Base-by-base conservation (phyloP, 2,329 filamentous ascomycete species). In the Aspergillus unguis region DNA sequence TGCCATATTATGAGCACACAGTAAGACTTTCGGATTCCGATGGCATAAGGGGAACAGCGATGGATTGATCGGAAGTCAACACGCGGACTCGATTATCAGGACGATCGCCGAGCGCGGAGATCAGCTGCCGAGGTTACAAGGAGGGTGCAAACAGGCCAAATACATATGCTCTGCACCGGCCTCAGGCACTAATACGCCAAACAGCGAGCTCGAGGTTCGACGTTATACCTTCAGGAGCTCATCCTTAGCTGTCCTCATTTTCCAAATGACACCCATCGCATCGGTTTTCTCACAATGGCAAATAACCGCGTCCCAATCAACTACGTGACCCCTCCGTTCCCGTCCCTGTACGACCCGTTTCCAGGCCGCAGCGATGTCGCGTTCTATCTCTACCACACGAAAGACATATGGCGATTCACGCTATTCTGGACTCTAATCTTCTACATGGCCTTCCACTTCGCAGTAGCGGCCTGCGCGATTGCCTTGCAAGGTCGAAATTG, bases 321-420 rank as follows among this genome's bases (percentile, higher is more conserved):
- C 67, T 94, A 95, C 75, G 69, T 71, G 27, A 81, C 82, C 25
- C 90, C 90, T 23, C 69, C 76, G 4, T 96, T 95, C 67, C 91
- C 91, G 1, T 89, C 88, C 35, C 84, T 96, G 55, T 90, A 90
- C 75, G 87, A 89, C 82, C 85, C 87, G 32, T 74, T 85, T 42
- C 78, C 80, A 26, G 77, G 85, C 9, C 69, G 70, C 53, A 74
- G 80, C 41, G 80, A 80, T 54, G 81, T 83, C 35, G 73, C 79
- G 32, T 73, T 75, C 57, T 86, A 85, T 63, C 84, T 96, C 61
- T 92, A 89, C 75, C 80, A 87, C 64, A 79, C 89, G 2, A 69
- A 73, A 54, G 90, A 95, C 66, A 88, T 95, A 50, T 92, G 90
- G 86, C 86, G 87, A 58, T 96, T 94, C 71, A 96, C 90, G 1